Percentiles rank a stretch among this genome's conserved stretches.
These are phyloP conservation scores for Leccinum fallax DNA, from an alignment of 1,284 basidiomycete genomes.

Conservation along the genomic window DNA sequence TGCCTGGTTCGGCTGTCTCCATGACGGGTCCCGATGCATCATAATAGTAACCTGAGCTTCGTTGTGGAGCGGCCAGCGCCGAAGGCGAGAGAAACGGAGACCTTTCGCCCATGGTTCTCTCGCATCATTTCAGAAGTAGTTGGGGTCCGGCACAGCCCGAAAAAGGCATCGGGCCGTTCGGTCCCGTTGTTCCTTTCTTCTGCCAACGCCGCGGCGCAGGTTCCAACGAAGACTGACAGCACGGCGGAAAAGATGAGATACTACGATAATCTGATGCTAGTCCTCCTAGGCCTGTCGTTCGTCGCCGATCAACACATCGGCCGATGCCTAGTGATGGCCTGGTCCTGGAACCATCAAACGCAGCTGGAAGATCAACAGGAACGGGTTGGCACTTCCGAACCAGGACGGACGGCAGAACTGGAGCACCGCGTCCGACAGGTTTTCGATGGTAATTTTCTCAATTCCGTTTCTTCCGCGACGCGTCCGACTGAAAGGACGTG, in stretches of 20 bases:
- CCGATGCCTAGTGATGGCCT: not conserved
- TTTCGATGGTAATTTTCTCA: not conserved
- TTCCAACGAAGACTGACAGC: not conserved
- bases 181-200: not conserved
- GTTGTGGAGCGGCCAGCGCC: not conserved
- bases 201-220: not conserved
- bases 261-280: not conserved
- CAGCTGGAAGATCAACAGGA: not conserved
- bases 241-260: not conserved
- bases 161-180: not conserved
- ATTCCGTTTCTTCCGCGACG: not conserved
- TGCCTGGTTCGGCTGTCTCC: not conserved
- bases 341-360: constrained; percentile 1
- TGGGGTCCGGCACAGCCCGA: not conserved
- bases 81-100: not conserved
- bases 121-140: not conserved
- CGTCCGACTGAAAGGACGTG: not conserved
- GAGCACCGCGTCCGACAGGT: not conserved
- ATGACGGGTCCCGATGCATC: not conserved
- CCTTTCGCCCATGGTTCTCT: not conserved
- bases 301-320: not conserved
- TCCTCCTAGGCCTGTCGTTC: not conserved
- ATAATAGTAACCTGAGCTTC: not conserved
- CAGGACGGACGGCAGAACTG: not conserved
- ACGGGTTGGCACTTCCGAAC: not conserved